phyloP scores from a whole-genome alignment of 768 basidiomycete species.

The Leccinum arenicola region DNA sequence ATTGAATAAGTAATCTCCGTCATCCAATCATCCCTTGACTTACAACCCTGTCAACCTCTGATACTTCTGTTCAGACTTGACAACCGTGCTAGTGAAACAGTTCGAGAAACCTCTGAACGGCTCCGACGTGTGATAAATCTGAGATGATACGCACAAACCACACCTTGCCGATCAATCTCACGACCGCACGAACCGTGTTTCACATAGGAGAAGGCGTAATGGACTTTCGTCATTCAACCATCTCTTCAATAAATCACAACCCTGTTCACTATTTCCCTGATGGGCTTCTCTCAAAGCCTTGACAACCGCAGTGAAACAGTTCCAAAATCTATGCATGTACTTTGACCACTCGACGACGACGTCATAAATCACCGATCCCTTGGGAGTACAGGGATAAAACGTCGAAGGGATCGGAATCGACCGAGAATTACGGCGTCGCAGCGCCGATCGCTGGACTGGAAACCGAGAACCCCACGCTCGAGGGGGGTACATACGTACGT shows the following conservation, averaged over 20 bases:
- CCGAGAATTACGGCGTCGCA: background rate
- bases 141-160: background rate
- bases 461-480: background rate
- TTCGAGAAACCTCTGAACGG: background rate
- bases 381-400: background rate
- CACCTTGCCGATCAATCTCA: background rate
- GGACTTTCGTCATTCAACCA: background rate
- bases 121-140: background rate
- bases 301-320: slow-evolving; percentile 4
- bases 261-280: background rate
- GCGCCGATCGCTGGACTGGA: background rate
- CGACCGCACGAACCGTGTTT: background rate
- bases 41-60: background rate
- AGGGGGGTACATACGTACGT: background rate
- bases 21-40: background rate
- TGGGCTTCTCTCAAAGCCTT: background rate
- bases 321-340: background rate
- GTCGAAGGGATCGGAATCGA: background rate
- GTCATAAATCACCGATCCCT: background rate
- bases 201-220: too few relatives aligned
- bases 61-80: background rate
- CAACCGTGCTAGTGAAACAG: background rate
- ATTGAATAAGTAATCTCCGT: background rate
- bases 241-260: background rate
- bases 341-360: background rate